Evolutionary conservation across 139 green algal species (phyloP).

Genomic region (Dunaliella sp.): DNA sequence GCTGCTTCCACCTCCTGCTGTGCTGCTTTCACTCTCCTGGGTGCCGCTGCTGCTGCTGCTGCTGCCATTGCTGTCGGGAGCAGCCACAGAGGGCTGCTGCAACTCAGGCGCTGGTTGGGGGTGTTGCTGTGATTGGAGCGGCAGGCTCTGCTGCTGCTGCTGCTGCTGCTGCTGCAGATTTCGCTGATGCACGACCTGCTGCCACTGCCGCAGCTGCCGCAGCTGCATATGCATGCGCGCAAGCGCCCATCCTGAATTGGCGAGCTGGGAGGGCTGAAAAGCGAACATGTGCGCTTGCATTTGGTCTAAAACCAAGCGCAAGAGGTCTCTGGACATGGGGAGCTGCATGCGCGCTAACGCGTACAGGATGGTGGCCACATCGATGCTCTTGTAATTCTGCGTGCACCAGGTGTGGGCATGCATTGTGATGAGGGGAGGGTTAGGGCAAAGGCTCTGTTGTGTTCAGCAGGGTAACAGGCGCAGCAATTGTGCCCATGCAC

Average conservation of each 20-base stretch:
- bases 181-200: background rate
- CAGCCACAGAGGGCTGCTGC: background rate
- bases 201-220: background rate
- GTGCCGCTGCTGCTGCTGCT: background rate
- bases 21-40: background rate
- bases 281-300: background rate
- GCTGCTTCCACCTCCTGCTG: background rate
- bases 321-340: background rate
- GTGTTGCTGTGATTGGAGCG: background rate
- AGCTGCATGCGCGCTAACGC: slow-evolving; percentile 14
- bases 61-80: background rate
- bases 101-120: no score
- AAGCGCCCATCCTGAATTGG: slow-evolving; percentile 1
- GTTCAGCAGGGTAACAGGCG: no score
- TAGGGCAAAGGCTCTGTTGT: no score
- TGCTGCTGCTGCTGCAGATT: background rate
- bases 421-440: no score
- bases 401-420: background rate
- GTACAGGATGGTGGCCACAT: slow-evolving; percentile 19
- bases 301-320: background rate
- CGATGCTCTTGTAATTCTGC: background rate
- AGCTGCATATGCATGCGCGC: background rate
- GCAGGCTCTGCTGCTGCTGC: background rate
- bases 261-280: background rate
- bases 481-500: no score